A percentile compares a stretch with the other conserved stretches of the same genome.
These are phyloP conservation scores for Lasiodiplodia citricola DNA, from an alignment of 2,329 filamentous ascomycete species.

Conservation along the genomic window DNA sequence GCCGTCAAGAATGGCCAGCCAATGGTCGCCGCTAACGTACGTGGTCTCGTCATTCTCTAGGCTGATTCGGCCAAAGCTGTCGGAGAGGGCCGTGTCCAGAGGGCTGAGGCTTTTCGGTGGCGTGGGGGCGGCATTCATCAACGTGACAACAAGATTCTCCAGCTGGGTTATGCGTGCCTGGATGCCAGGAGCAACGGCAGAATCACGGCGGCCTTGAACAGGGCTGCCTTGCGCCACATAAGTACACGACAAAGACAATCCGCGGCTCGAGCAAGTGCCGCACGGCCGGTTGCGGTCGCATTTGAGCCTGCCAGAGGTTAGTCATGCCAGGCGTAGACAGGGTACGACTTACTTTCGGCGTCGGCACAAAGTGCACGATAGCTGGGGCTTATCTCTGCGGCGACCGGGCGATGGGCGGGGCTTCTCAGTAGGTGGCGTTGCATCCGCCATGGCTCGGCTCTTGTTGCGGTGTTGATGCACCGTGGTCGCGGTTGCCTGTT, in stretches of 20 bases:
- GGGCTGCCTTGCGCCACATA: neutral
- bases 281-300: slow-evolving; percentile 18
- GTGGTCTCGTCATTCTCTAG: neutral
- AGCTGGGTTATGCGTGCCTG: slow-evolving; percentile 28
- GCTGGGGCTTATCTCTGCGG: slow-evolving; percentile 39
- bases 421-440: slow-evolving; percentile 27
- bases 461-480: too few relatives aligned
- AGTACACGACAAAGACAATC: neutral
- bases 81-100: neutral
- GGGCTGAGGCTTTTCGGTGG: neutral
- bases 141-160: slow-evolving; percentile 33
- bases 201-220: neutral
- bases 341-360: slow-evolving; percentile 33
- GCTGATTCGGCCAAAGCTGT: slow-evolving; percentile 1
- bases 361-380: slow-evolving; percentile 38
- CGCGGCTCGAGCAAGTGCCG: slow-evolving; percentile 28
- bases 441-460: neutral
- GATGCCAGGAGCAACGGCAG: slow-evolving; percentile 15
- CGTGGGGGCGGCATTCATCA: slow-evolving; percentile 4
- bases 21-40: slow-evolving; percentile 36
- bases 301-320: slow-evolving; percentile 31
- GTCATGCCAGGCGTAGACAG: too few relatives aligned
- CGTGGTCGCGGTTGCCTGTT: too few relatives aligned
- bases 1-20: slow-evolving; percentile 44
- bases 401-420: slow-evolving; percentile 35